Conservation (phyloP, 306 rosid species). For the Coriaria nepalensis region DNA sequence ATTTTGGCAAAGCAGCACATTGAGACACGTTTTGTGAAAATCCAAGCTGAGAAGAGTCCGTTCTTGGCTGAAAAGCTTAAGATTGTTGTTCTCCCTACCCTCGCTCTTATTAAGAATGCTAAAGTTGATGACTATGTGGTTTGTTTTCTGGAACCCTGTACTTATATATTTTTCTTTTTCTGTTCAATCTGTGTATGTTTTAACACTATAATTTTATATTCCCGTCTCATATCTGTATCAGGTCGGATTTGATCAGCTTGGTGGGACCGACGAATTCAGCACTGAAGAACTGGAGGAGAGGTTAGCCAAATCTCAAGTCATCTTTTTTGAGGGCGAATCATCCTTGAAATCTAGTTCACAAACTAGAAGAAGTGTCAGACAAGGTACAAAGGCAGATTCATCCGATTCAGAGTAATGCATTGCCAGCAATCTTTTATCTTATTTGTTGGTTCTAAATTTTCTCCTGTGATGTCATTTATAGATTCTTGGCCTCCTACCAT, state of each 20-base stretch:
- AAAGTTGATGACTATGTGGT: slow-evolving; percentile 99
- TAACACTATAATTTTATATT: too few relatives aligned
- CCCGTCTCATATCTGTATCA: slow-evolving; percentile 2
- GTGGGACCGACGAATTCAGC: slow-evolving; percentile 86
- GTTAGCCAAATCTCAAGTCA: slow-evolving; percentile 75
- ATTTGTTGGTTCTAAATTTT: too few relatives aligned
- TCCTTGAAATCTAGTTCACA: slow-evolving; percentile 39
- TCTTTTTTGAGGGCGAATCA: slow-evolving; percentile 71
- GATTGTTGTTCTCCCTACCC: slow-evolving; percentile 81
- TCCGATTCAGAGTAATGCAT: slow-evolving; percentile 61
- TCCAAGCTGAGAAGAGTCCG: slow-evolving; percentile 90
- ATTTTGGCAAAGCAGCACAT: slow-evolving; percentile 77
- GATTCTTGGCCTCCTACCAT: too few relatives aligned
- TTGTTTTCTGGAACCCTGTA: slow-evolving; percentile 9
- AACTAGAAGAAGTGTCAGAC: slow-evolving; percentile 54
- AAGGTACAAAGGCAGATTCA: slow-evolving; percentile 50
- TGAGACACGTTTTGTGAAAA: slow-evolving; percentile 75
- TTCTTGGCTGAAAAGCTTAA: slow-evolving; percentile 86
- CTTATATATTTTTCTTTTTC: too few relatives aligned
- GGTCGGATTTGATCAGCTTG: slow-evolving; percentile 98
- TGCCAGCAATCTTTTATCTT: not conserved
- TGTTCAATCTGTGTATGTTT: too few relatives aligned
- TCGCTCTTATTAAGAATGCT: slow-evolving; percentile 85
- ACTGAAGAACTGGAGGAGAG: slow-evolving; percentile 85
- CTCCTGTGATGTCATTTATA: too few relatives aligned